Base-by-base conservation (phyloP, 768 basidiomycete species). In the Pleurotus cornucopiae region DNA sequence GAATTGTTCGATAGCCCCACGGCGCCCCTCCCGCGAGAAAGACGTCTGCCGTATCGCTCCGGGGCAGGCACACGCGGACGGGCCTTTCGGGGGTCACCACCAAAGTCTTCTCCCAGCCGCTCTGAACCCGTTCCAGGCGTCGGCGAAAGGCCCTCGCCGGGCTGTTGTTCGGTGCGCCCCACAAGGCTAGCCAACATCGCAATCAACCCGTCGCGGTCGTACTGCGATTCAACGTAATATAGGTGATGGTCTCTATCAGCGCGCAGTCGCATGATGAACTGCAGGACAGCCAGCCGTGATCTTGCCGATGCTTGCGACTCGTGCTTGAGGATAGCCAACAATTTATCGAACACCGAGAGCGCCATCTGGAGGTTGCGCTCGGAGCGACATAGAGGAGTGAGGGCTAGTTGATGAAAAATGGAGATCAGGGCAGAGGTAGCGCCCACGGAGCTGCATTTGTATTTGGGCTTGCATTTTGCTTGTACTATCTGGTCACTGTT, bases 221-320 rank as follows among this genome's bases (percentile, higher is more conserved):
- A 76, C 16, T 71, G 73, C 13, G 69, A 70, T 44, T 78, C 71
- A 16, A 81, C 77, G 55, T 88, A 86, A 67, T 86, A 97, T 40
- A 98, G 64, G 9, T 87, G 79, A 64, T 99, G 96, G 61, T 94
- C 89, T 0, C 91, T 84, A 66, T 97, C 95, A 0, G 90, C 94
- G 55, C 96, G 80, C 16, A 98, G 74, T 12, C 92, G 84, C 76
- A 94, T 84, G 60, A 97, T 67, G 75, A 96, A 97, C 65, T 94
- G 91, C 16, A 98, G 73, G 3, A 88, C 77, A 11, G 83, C 74
- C 14, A 98, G 66, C 20, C 91, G 76, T 0, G 88, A 86, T 40
- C 81, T 75, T 9, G 30, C 9, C 0, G 82, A 62, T 6, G 83
- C 83, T 58, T 73, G 76, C 7, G 30, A 34, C 2, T 79, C 77